Conservation (phyloP, 768 basidiomycete genomes). For the Fibroporia radiculosa region DNA sequence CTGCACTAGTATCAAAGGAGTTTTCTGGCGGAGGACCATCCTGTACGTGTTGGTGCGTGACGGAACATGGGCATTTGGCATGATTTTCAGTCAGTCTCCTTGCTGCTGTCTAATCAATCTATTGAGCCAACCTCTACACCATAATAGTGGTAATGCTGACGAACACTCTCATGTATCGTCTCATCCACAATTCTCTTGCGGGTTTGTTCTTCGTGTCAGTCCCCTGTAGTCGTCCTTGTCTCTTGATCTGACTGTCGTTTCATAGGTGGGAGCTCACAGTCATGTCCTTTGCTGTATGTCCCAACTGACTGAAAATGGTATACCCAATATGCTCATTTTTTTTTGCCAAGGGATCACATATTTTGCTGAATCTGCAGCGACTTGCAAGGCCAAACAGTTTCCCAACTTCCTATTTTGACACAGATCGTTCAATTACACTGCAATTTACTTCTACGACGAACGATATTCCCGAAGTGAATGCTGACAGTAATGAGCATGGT, state of each 20-base stretch:
- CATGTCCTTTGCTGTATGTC: constrained; percentile 9
- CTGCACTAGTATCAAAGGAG: not conserved
- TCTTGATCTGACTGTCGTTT: not conserved
- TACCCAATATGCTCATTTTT: not conserved
- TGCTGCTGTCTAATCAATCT: not conserved
- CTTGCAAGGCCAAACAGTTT: not conserved
- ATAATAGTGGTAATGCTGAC: constrained; percentile 12
- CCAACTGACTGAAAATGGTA: no score
- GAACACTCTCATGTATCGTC: constrained; percentile 14
- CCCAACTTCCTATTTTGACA: not conserved
- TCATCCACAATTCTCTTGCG: constrained; percentile 9
- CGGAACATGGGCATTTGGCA: constrained; percentile 10
- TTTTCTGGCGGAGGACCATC: not conserved
- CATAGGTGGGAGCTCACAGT: constrained; percentile 9
- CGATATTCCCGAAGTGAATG: no score
- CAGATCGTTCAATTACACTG: not conserved
- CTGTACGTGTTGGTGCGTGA: constrained; percentile 4
- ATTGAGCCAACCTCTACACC: no score
- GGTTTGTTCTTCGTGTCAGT: constrained; percentile 15
- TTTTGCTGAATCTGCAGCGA: constrained; percentile 6
- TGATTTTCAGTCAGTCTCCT: constrained; percentile 8
- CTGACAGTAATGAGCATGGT: no score
- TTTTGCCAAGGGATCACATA: constrained; percentile 3
- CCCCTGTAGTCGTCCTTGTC: not conserved
- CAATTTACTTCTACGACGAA: not conserved